Evolutionary conservation across 2,329 filamentous ascomycete species (phyloP).

Genomic region (Lachnellula subtilissima): DNA sequence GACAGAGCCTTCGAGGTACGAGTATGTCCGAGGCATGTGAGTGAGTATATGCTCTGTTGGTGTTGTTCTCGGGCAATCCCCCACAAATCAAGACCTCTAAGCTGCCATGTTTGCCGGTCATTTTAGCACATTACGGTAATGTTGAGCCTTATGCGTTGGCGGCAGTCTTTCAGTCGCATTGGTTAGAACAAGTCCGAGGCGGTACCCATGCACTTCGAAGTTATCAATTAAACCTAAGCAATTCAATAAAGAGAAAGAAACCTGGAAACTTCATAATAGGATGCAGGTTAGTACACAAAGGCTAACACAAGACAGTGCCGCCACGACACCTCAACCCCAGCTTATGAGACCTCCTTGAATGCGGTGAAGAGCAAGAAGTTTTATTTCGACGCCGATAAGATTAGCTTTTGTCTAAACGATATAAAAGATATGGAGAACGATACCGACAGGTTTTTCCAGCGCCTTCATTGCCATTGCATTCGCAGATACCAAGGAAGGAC

Average conservation of each 20-base stretch:
- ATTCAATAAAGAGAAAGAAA: too few species aligned
- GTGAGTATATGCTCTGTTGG: not conserved
- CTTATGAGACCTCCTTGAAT: conserved; percentile 5
- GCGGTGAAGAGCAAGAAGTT: conserved; percentile 13
- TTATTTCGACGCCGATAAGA: conserved; percentile 5
- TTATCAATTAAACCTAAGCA: too few species aligned
- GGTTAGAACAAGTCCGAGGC: too few species aligned
- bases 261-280: too few species aligned
- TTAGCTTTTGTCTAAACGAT: conserved; percentile 4
- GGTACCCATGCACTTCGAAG: too few species aligned
- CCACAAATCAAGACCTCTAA: not conserved
- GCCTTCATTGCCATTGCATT: conserved; percentile 15
- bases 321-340: conserved; percentile 2
- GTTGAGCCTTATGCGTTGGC: not conserved
- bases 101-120: not conserved
- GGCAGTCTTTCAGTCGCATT: not conserved
- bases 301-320: not conserved
- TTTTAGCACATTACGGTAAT: not conserved
- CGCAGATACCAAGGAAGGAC: conserved; percentile 2
- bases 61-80: not conserved
- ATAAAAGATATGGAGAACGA: conserved; percentile 6
- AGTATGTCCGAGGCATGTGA: not conserved
- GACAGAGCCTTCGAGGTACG: not conserved
- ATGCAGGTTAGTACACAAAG: not conserved
- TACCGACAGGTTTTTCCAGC: conserved; percentile 9